These are phyloP conservation scores for Kokia cookei DNA, from an alignment of 441 rosid species.

Conservation along the genomic window DNA sequence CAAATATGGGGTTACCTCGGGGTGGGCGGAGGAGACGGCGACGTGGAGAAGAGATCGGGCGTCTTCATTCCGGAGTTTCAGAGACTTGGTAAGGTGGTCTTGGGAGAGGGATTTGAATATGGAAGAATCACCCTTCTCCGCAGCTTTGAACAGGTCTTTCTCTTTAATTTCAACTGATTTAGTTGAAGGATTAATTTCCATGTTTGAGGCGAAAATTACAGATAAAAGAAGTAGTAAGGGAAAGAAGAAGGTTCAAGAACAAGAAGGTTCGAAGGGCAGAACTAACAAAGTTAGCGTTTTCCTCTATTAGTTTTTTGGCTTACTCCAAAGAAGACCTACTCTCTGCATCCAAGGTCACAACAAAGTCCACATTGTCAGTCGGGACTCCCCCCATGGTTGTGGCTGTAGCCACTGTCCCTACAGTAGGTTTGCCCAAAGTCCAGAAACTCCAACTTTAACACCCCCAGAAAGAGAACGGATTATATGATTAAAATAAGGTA, in stretches of 20 bases:
- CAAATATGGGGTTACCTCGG: constrained; percentile 30
- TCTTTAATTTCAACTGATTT: constrained; percentile 30
- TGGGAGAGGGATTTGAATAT: constrained; percentile 43
- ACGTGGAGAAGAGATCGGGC: constrained; percentile 88
- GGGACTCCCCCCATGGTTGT: constrained; percentile 71
- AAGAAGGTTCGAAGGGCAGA: too few species aligned
- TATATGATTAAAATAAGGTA: not conserved
- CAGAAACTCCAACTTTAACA: not conserved
- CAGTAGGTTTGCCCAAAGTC: not conserved
- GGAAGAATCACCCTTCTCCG: constrained; percentile 69
- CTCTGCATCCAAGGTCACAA: constrained; percentile 82
- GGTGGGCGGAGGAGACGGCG: constrained; percentile 51
- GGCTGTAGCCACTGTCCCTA: constrained; percentile 48
- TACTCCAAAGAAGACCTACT: constrained; percentile 49
- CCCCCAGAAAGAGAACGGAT: not conserved
- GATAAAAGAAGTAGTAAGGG: too few species aligned
- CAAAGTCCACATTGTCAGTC: constrained; percentile 62
- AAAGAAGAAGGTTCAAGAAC: too few species aligned
- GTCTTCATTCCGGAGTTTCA: constrained; percentile 67
- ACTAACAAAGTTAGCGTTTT: too few species aligned
- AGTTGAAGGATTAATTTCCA: constrained; percentile 35
- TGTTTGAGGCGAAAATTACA: not conserved
- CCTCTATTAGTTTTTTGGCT: too few species aligned
- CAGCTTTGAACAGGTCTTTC: constrained; percentile 64
- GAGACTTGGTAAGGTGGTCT: constrained; percentile 37